Conservation (phyloP, 352 stramenopile genomes). For the Pythium angustatum region DNA sequence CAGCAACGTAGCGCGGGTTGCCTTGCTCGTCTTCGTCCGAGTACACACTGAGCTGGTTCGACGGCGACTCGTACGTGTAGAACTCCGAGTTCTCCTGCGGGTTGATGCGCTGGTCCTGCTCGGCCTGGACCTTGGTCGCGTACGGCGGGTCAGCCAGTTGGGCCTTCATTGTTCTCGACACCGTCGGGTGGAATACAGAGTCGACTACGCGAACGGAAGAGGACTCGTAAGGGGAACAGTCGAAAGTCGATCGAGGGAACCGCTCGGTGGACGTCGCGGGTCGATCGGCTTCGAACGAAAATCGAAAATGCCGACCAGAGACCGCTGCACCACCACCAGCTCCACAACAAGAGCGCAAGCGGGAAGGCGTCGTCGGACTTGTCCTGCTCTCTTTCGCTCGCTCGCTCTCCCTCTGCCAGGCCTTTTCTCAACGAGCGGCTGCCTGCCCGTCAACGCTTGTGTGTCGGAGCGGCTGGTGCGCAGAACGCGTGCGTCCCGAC, state of each 20-base stretch:
- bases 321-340: background rate
- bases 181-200: background rate
- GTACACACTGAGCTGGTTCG: conserved; percentile 24
- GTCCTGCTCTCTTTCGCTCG: background rate
- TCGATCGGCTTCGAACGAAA: conserved; percentile 1
- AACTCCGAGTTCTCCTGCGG: conserved; percentile 22
- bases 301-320: conserved; percentile 20
- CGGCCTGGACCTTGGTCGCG: conserved; percentile 1
- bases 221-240: background rate
- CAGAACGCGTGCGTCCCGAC: background rate
- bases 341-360: background rate
- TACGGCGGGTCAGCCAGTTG: conserved; percentile 2
- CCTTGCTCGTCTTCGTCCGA: conserved; percentile 25
- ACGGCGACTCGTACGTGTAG: conserved; percentile 27
- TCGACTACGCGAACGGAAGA: background rate
- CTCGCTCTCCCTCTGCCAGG: conserved; percentile 9
- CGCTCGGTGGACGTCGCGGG: background rate
- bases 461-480: background rate
- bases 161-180: conserved; percentile 21
- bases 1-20: conserved; percentile 54
- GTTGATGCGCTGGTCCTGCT: conserved; percentile 18
- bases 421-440: conserved; percentile 13
- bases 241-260: background rate
- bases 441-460: background rate
- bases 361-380: background rate